Evolutionary conservation across 2,329 filamentous ascomycete genomes (phyloP).

Genomic region (Pseudogymnoascus sp.): DNA sequence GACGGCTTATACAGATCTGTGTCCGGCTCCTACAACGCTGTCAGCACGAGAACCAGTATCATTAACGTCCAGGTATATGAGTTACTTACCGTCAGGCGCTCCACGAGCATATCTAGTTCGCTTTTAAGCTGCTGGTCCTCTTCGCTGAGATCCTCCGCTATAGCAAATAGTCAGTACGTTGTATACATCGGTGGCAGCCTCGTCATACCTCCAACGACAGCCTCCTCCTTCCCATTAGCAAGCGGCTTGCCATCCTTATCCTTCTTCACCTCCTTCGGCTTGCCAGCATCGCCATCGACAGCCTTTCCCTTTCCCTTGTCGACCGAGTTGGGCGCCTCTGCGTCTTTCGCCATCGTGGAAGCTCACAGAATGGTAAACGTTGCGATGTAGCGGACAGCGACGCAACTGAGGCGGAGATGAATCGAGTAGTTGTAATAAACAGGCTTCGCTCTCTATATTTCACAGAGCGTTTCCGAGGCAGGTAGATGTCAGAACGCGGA

Average conservation of each 20-base stretch:
- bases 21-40: constrained; percentile 62
- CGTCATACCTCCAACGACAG: constrained; percentile 39
- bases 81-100: constrained; percentile 80
- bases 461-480: neutral
- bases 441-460: neutral
- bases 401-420: constrained; percentile 2
- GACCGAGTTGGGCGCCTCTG: constrained; percentile 70
- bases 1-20: constrained; percentile 81
- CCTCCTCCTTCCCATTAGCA: constrained; percentile 67
- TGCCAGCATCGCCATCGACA: constrained; percentile 54
- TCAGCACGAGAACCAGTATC: neutral
- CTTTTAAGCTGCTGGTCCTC: constrained; percentile 98
- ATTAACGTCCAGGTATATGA: constrained; percentile 14
- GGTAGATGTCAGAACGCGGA: constrained; percentile 4
- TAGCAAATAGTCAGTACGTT: constrained; percentile 29
- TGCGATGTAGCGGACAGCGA: constrained; percentile 2
- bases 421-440: neutral
- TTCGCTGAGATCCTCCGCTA: constrained; percentile 82
- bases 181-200: constrained; percentile 17
- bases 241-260: constrained; percentile 62
- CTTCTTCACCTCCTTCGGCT: constrained; percentile 49
- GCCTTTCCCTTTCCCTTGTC: constrained; percentile 98
- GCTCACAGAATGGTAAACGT: constrained; percentile 14
- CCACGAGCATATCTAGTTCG: constrained; percentile 95
- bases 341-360: constrained; percentile 80